These are phyloP conservation scores for Fusarium beomiforme DNA, from an alignment of 2,329 filamentous ascomycete genomes.

Conservation along the genomic window DNA sequence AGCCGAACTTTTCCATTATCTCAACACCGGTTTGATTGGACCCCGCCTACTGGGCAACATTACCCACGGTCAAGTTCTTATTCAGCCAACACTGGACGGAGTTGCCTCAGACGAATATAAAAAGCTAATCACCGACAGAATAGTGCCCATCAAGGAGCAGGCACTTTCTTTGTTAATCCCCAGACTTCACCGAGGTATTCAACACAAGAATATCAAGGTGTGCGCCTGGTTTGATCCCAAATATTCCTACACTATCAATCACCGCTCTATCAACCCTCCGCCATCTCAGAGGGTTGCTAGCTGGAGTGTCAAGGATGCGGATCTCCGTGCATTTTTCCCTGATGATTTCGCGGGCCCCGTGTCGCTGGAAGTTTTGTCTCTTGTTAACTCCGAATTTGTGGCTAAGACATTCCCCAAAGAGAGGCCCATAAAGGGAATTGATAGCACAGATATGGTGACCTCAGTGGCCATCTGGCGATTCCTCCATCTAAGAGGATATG, in stretches of 20 bases:
- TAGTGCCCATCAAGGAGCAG: constrained; percentile 79
- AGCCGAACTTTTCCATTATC: constrained; percentile 89
- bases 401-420: constrained; percentile 72
- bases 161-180: constrained; percentile 82
- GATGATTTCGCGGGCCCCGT: constrained; percentile 53
- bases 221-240: constrained; percentile 85
- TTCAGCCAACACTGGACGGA: constrained; percentile 87
- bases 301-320: constrained; percentile 78
- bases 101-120: constrained; percentile 83
- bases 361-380: constrained; percentile 71
- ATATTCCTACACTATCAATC: constrained; percentile 74
- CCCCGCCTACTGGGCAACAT: constrained; percentile 84
- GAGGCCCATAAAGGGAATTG: constrained; percentile 68
- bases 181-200: constrained; percentile 83
- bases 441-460: constrained; percentile 71
- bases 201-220: constrained; percentile 80
- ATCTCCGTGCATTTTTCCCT: constrained; percentile 60
- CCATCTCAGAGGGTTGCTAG: constrained; percentile 60
- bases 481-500: constrained; percentile 86
- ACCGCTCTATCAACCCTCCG: constrained; percentile 59
- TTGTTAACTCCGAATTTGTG: constrained; percentile 76
- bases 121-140: constrained; percentile 77
- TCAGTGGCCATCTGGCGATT: constrained; percentile 88
- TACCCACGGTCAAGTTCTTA: constrained; percentile 78
- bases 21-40: constrained; percentile 84